Conservation (phyloP, 345 rosid species). For the Cochlearia excelsa region DNA sequence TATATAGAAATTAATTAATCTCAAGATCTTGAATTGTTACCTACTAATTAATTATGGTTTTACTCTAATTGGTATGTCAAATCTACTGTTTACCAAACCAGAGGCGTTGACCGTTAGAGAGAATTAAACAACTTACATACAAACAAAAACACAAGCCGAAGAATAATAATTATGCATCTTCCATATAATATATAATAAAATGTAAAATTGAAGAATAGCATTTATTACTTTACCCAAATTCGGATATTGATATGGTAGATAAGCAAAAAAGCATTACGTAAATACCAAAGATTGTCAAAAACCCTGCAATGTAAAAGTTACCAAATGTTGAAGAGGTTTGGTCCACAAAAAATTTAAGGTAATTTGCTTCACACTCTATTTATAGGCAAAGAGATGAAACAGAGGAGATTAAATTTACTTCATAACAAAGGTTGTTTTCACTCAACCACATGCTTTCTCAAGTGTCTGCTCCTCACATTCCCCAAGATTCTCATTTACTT, state of each 20-base stretch:
- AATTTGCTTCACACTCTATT: constrained; percentile 46
- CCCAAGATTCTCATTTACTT: constrained; percentile 31
- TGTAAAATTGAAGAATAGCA: constrained; percentile 23
- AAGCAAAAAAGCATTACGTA: constrained; percentile 26
- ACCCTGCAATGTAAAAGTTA: constrained; percentile 54
- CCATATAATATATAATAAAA: background rate
- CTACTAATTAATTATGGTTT: background rate
- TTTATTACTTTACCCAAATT: constrained; percentile 28
- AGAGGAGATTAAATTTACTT: constrained; percentile 56
- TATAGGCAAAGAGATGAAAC: constrained; percentile 49
- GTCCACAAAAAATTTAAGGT: constrained; percentile 69
- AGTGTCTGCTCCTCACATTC: constrained; percentile 48
- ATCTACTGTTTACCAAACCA: constrained; percentile 31
- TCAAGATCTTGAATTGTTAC: constrained; percentile 2
- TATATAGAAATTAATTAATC: background rate
- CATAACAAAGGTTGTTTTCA: constrained; percentile 60
- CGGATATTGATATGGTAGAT: constrained; percentile 19
- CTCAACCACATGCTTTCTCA: constrained; percentile 73
- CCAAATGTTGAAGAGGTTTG: constrained; percentile 43
- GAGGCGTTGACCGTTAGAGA: constrained; percentile 41
- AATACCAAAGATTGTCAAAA: constrained; percentile 49
- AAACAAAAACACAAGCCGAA: constrained; percentile 8
- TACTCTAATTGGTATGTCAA: constrained; percentile 20
- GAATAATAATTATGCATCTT: constrained; percentile 1
- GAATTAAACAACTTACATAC: constrained; percentile 32